Evolutionary conservation across 2,329 filamentous ascomycete genomes (phyloP).

Genomic region (Diaporthe ampelina): DNA sequence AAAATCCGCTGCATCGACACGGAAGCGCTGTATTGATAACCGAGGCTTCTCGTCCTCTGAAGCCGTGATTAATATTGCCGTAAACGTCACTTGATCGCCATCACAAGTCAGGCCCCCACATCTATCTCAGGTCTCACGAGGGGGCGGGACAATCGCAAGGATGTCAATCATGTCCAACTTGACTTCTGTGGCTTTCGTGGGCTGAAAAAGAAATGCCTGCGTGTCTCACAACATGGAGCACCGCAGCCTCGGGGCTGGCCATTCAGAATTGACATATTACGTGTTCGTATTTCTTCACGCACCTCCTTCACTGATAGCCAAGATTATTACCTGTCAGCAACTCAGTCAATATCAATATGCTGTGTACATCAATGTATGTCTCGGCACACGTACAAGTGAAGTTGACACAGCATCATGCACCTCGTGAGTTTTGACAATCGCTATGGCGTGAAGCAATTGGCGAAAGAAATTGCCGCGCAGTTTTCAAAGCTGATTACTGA

Average conservation of each 20-base stretch:
- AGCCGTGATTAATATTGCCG: background rate
- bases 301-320: background rate
- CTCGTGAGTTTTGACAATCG: background rate
- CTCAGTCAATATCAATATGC: background rate
- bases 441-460: background rate
- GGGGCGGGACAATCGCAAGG: background rate
- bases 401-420: background rate
- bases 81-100: background rate
- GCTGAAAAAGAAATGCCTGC: background rate
- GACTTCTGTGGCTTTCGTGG: background rate
- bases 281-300: background rate
- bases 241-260: background rate
- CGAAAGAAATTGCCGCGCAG: background rate
- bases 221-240: background rate
- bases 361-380: background rate
- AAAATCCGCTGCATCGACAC: background rate
- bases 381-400: background rate
- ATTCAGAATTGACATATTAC: background rate
- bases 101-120: background rate
- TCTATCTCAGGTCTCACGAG: background rate
- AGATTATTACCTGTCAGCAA: background rate
- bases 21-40: background rate
- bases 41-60: background rate
- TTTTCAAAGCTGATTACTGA: background rate
- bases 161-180: conserved; percentile 3